These are phyloP conservation scores for Penicillium digitatum DNA, from an alignment of 2,329 filamentous ascomycete genomes.

Conservation along the genomic window DNA sequence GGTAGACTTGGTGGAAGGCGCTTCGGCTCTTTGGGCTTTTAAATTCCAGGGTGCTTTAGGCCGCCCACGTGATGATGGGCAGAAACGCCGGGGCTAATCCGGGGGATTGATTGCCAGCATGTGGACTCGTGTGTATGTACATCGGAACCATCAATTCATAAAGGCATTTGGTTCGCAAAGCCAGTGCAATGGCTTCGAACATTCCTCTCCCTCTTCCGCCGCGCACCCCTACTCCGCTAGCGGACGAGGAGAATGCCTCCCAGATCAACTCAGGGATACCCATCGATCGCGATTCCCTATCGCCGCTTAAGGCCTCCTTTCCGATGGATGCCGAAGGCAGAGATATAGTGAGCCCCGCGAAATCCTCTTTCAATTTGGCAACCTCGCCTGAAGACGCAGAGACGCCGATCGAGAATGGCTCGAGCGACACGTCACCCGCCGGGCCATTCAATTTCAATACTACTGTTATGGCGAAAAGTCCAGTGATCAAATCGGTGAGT, in stretches of 20 bases:
- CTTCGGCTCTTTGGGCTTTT: not conserved
- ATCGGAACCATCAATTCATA: not conserved
- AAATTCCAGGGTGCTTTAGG: not conserved
- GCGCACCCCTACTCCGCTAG: constrained; percentile 62
- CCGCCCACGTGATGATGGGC: constrained; percentile 9
- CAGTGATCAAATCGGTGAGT: constrained; percentile 66
- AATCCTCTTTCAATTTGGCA: constrained; percentile 35
- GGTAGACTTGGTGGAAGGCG: not conserved
- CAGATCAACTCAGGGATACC: constrained; percentile 25
- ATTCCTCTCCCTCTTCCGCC: constrained; percentile 59
- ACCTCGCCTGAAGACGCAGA: constrained; percentile 27
- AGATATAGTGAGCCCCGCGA: constrained; percentile 34
- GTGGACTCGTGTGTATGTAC: not conserved
- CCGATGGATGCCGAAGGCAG: constrained; percentile 25
- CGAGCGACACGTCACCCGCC: constrained; percentile 34
- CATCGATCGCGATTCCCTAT: constrained; percentile 48
- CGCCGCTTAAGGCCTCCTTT: constrained; percentile 44
- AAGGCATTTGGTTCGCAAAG: constrained; percentile 12
- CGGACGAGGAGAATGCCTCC: constrained; percentile 40
- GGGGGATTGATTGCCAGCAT: not conserved
- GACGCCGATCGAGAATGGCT: constrained; percentile 25
- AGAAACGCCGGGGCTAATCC: constrained; percentile 5
- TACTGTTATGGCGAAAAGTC: constrained; percentile 67
- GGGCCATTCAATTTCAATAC: constrained; percentile 92
- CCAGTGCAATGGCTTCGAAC: constrained; percentile 53